These are phyloP conservation scores for Paramecium tetraurelia DNA, from an alignment of 73 alveolate species.

Conservation along the genomic window DNA sequence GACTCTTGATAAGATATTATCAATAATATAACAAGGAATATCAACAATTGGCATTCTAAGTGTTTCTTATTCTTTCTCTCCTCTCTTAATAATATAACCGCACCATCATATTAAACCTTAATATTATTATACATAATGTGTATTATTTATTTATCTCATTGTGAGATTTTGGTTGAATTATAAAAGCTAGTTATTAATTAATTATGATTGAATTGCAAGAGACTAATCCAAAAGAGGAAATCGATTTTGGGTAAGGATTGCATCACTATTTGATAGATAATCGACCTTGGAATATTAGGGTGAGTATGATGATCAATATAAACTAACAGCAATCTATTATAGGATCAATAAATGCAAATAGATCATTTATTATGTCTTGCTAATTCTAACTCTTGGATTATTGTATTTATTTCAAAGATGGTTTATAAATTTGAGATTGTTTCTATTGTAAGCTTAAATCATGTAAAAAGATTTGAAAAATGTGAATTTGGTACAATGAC, in stretches of 20 bases:
- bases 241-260: not conserved
- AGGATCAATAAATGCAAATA: not conserved
- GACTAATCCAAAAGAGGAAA: not conserved
- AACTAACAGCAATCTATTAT: constrained; percentile 1
- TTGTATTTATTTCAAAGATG: constrained; percentile 13
- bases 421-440: not conserved
- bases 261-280: not conserved
- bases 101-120: not conserved
- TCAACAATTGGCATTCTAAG: not conserved
- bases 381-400: not conserved
- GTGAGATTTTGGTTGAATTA: not conserved
- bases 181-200: not conserved
- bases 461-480: not conserved
- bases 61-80: not conserved
- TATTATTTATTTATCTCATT: not conserved
- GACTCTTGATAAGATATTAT: constrained; percentile 33
- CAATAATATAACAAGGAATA: not conserved
- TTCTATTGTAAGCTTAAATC: not conserved
- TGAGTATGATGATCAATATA: constrained; percentile 28
- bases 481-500: not conserved
- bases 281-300: not conserved
- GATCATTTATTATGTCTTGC: not conserved
- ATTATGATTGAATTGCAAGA: not conserved
- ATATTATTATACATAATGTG: too few relatives aligned
- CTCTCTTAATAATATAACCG: not conserved